These are phyloP conservation scores for Suillus subaureus DNA, from an alignment of 768 basidiomycete species.

Conservation along the genomic window DNA sequence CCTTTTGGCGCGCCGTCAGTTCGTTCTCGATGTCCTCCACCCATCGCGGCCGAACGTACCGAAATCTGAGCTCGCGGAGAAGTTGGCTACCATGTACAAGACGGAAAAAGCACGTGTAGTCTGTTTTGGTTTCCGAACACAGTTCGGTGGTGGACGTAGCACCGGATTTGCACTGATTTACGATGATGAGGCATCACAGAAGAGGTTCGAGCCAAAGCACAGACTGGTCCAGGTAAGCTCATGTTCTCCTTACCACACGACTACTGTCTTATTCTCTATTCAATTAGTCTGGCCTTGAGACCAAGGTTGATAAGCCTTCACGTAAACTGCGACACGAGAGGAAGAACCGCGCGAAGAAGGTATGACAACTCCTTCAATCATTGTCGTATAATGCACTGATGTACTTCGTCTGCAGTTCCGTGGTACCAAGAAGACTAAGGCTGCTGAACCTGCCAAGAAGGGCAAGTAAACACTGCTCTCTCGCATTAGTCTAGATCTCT, in stretches of 20 bases:
- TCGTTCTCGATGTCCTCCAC: slow-evolving; percentile 93
- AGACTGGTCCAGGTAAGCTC: slow-evolving; percentile 87
- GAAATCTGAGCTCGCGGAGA: slow-evolving; percentile 88
- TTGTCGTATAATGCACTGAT: slow-evolving; percentile 14
- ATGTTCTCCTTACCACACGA: background rate
- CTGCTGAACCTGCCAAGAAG: slow-evolving; percentile 90
- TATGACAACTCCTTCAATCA: slow-evolving; percentile 33
- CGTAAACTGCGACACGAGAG: slow-evolving; percentile 99
- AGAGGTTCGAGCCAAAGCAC: slow-evolving; percentile 96
- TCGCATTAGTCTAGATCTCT: slow-evolving; percentile 16
- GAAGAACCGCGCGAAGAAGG: slow-evolving; percentile 99
- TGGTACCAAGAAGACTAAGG: slow-evolving; percentile 95
- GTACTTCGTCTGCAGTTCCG: slow-evolving; percentile 61
- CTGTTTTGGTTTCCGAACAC: slow-evolving; percentile 91
- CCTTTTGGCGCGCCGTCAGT: slow-evolving; percentile 93
- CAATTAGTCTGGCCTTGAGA: slow-evolving; percentile 60
- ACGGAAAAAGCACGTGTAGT: slow-evolving; percentile 88
- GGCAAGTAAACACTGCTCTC: slow-evolving; percentile 63
- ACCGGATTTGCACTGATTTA: slow-evolving; percentile 98
- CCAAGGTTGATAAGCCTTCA: slow-evolving; percentile 88
- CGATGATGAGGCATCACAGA: slow-evolving; percentile 92
- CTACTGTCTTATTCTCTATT: slow-evolving; percentile 9
- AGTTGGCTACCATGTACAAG: slow-evolving; percentile 93
- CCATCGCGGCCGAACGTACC: slow-evolving; percentile 95
- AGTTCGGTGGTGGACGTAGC: slow-evolving; percentile 97